A percentile compares a stretch with the other conserved stretches of the same genome.
These are phyloP conservation scores for Paraphaeosphaeria sporulosa DNA, from an alignment of 2,329 filamentous ascomycete species.

Conservation along the genomic window DNA sequence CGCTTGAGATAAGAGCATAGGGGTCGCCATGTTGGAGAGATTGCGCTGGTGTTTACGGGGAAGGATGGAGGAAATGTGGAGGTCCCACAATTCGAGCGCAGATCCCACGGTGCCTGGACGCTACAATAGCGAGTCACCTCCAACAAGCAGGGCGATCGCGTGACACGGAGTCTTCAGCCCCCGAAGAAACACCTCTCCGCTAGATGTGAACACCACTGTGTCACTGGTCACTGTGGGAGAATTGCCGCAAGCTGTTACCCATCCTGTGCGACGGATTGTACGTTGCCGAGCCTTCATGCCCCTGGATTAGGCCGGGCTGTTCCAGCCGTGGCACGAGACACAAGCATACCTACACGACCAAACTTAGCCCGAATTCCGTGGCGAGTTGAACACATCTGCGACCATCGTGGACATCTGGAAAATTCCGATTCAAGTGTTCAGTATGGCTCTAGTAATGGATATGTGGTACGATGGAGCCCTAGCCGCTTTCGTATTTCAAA, in stretches of 20 bases:
- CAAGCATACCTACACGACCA: not conserved
- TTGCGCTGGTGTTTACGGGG: conserved; percentile 6
- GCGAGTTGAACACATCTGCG: not conserved
- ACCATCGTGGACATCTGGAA: not conserved
- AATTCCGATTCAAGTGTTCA: not conserved
- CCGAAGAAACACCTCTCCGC: not conserved
- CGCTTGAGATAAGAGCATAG: conserved; percentile 7
- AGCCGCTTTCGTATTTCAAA: conserved; percentile 5
- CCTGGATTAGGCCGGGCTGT: conserved; percentile 6
- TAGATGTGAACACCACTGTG: not conserved
- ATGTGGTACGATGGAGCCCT: not conserved
- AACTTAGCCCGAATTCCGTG: not conserved
- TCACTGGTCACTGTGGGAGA: not conserved
- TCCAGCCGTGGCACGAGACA: not conserved
- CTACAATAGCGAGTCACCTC: not conserved
- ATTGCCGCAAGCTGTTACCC: not conserved
- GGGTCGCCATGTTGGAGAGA: conserved; percentile 1
- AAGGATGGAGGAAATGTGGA: not conserved
- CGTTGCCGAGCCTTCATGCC: not conserved
- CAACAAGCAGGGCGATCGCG: not conserved
- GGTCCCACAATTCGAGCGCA: not conserved
- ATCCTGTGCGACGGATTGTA: not conserved
- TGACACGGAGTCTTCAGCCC: not conserved
- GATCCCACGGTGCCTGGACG: not conserved
- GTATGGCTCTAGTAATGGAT: not conserved